These are phyloP conservation scores for Cyberlindnera nakhonratchasimensis DNA, from an alignment of 805 yeast species.

Conservation along the genomic window DNA sequence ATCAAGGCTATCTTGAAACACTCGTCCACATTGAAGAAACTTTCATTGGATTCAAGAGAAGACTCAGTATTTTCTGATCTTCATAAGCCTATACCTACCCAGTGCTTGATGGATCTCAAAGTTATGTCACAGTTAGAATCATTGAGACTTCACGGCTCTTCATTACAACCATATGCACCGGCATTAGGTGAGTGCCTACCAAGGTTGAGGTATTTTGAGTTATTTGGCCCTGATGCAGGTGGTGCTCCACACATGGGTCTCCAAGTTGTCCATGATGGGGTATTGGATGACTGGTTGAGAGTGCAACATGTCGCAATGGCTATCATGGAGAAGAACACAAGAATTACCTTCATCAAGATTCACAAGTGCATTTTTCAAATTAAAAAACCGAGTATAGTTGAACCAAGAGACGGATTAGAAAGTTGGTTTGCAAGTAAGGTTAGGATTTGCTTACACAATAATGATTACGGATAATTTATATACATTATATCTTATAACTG, in stretches of 20 bases:
- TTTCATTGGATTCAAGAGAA: conserved; percentile 40
- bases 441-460: conserved; percentile 22
- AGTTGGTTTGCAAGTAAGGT: conserved; percentile 43
- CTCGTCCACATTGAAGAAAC: conserved; percentile 27
- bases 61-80: conserved; percentile 35
- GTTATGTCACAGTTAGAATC: conserved; percentile 31
- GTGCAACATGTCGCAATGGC: conserved; percentile 51
- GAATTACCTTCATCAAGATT: conserved; percentile 42
- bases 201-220: conserved; percentile 35
- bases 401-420: conserved; percentile 45
- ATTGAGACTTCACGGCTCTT: conserved; percentile 40
- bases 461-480: not conserved
- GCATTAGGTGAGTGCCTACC: conserved; percentile 30
- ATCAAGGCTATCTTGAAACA: conserved; percentile 21
- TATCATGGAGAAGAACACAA: conserved; percentile 30
- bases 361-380: conserved; percentile 48
- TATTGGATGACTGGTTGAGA: conserved; percentile 54
- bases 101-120: conserved; percentile 19
- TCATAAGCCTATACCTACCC: conserved; percentile 29
- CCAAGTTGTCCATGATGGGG: conserved; percentile 49
- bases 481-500: too few relatives aligned
- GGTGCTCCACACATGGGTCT: conserved; percentile 53
- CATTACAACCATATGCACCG: conserved; percentile 28
- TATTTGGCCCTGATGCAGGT: conserved; percentile 49
- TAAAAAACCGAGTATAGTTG: conserved; percentile 21